Evolutionary conservation across 176 grass and related monocot genomes (phyloP).

Genomic region (Sorghum bicolor): DNA sequence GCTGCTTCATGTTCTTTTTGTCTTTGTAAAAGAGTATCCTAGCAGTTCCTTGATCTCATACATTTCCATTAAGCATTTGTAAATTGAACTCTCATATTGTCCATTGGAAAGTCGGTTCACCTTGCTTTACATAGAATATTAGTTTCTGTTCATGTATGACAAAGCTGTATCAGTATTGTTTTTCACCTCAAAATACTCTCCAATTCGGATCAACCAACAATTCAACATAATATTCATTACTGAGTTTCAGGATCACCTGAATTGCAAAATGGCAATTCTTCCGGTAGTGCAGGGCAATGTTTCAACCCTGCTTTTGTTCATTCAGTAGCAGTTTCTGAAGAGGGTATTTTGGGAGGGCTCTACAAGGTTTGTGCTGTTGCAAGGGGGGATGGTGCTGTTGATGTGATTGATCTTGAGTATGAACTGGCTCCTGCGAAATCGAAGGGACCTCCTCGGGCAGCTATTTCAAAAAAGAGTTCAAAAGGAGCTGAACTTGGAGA

Average conservation of each 20-base stretch:
- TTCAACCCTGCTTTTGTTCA: constrained; percentile 97
- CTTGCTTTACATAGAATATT: neutral
- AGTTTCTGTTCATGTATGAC: neutral
- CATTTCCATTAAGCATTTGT: constrained; percentile 22
- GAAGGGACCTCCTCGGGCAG: constrained; percentile 35
- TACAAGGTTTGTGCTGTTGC: constrained; percentile 93
- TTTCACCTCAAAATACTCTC: neutral
- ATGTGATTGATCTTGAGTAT: constrained; percentile 83
- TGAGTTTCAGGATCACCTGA: constrained; percentile 61
- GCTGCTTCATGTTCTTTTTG: neutral
- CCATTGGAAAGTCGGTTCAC: neutral
- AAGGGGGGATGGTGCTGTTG: constrained; percentile 86
- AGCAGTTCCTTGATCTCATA: constrained; percentile 6
- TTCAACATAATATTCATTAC: neutral
- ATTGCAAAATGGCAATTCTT: constrained; percentile 44
- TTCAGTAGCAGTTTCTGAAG: constrained; percentile 73
- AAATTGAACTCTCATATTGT: constrained; percentile 9
- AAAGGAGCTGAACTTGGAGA: constrained; percentile 39
- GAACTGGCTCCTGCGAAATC: constrained; percentile 50
- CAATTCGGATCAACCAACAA: neutral
- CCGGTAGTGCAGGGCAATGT: constrained; percentile 61
- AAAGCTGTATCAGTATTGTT: neutral
- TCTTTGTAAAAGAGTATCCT: neutral
- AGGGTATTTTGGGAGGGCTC: constrained; percentile 48
- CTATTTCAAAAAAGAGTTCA: constrained; percentile 31